Evolutionary conservation across 2,329 filamentous ascomycete genomes (phyloP), one percentile per base, ranked within the genome.

Genomic region (Rhinocladiella similis): DNA sequence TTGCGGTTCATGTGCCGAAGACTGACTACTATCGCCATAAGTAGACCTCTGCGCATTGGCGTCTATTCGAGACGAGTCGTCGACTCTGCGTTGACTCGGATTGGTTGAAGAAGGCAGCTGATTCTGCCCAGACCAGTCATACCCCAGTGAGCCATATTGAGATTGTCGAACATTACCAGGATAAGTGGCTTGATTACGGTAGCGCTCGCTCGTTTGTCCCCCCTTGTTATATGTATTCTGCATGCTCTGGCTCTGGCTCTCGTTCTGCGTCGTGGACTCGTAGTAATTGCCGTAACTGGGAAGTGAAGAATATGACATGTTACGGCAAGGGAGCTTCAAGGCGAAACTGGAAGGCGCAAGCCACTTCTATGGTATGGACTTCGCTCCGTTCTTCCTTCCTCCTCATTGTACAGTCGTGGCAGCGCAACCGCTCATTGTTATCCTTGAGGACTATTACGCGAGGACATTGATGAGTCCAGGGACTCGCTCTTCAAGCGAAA

Each of bases 241-340:
- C 22, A 53, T 46, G 18, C 57, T 55, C 51, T 53, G 52, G 29
- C 47, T 47, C 60, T 59, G 56, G 25, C 25, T 57, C 51, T 50
- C 49, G 29, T 36, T 47, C 60, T 57, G 57, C 22, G 54, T 51
- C 39, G 19, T 16, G 36, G 43, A 14, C 20, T 62, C 53, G 33
- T 63, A 59, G 43, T 59, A 56, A 6, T 48, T 48, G 27, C 51
- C 38, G 35, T 56, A 63, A 42, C 51, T 57, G 16, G 48, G 43
- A 12, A 59, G 35, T 18, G 48, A 35, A 13, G 51, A 38, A 27
- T 63, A 59, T n/a, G 63, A 60, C 64, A 66, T 66, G 14, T 18
- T 20, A 14, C 2, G 25, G 12, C 27, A 12, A 12, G 18, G 1
- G 25, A 22, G 25, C 35, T 38, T 10, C 25, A n/a, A 13, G 9